These are phyloP conservation scores for Podospora australis DNA, from an alignment of 495 filamentous ascomycete species.

Conservation along the genomic window DNA sequence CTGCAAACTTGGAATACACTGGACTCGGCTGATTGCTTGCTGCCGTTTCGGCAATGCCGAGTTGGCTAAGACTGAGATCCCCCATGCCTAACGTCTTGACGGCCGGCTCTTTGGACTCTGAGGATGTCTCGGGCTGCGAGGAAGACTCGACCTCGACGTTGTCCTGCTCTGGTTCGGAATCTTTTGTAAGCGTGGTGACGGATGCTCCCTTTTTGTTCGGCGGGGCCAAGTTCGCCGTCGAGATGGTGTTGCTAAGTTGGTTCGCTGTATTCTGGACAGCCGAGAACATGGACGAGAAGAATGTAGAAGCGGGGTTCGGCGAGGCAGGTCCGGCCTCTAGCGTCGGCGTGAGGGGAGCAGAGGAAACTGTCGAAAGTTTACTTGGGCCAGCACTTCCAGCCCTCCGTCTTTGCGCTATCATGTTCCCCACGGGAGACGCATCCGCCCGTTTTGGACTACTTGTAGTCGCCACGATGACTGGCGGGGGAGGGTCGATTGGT, in stretches of 20 bases:
- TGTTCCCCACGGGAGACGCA: slow-evolving; percentile 51
- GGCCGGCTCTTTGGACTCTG: slow-evolving; percentile 60
- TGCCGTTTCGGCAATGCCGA: slow-evolving; percentile 58
- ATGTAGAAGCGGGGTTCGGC: slow-evolving; percentile 49
- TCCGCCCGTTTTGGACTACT: slow-evolving; percentile 30
- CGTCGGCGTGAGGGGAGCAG: slow-evolving; percentile 68
- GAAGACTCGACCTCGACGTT: slow-evolving; percentile 43
- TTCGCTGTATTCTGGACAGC: slow-evolving; percentile 93
- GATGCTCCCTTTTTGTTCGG: slow-evolving; percentile 34
- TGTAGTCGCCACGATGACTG: slow-evolving; percentile 13
- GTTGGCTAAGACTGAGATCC: slow-evolving; percentile 77
- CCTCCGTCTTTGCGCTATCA: slow-evolving; percentile 58
- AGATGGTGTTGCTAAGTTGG: slow-evolving; percentile 70
- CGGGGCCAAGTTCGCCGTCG: slow-evolving; percentile 48
- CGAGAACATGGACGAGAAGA: slow-evolving; percentile 90
- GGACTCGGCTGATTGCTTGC: slow-evolving; percentile 37
- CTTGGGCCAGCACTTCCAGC: slow-evolving; percentile 74
- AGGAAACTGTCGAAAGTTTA: slow-evolving; percentile 77
- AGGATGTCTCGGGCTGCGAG: slow-evolving; percentile 28
- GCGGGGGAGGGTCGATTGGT: slow-evolving; percentile 36
- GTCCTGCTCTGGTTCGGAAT: slow-evolving; percentile 38
- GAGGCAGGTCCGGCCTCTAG: slow-evolving; percentile 41
- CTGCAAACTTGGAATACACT: slow-evolving; percentile 36
- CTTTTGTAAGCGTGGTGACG: slow-evolving; percentile 21
- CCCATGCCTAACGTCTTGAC: slow-evolving; percentile 87